Evolutionary conservation across 441 rosid genomes (phyloP).

Genomic region (Populus hybrid): DNA sequence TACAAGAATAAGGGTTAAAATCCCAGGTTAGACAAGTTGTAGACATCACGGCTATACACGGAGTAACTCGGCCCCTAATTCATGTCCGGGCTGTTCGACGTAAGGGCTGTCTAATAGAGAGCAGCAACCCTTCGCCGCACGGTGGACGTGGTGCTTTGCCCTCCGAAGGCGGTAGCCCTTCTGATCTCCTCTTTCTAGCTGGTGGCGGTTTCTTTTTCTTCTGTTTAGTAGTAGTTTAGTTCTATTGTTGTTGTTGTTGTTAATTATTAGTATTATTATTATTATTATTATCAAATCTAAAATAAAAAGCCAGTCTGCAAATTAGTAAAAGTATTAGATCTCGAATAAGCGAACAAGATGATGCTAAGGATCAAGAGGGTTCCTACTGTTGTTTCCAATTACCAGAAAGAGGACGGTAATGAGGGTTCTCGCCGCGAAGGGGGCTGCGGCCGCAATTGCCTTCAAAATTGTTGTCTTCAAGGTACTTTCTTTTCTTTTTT

Average conservation of each 20-base stretch:
- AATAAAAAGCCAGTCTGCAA: not conserved
- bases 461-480: conserved; percentile 62
- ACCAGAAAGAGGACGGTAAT: conserved; percentile 67
- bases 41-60: conserved; percentile 94
- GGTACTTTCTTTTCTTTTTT: conserved; percentile 34
- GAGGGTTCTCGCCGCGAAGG: conserved; percentile 42
- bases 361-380: conserved; percentile 74
- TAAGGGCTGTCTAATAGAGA: conserved; percentile 68
- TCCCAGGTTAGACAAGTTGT: conserved; percentile 54
- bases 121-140: conserved; percentile 95
- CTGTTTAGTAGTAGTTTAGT: conserved; percentile 14
- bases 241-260: too few relatives aligned
- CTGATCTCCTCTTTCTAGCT: conserved; percentile 98
- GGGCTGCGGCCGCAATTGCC: conserved; percentile 88
- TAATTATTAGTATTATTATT: not conserved
- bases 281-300: not conserved
- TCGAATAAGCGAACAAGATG: conserved; percentile 8
- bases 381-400: conserved; percentile 81
- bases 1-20: conserved; percentile 27
- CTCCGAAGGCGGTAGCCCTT: conserved; percentile 99
- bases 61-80: conserved; percentile 46
- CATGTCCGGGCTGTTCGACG: conserved; percentile 86
- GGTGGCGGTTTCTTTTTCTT: conserved; percentile 67
- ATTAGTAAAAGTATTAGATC: conserved; percentile 31
- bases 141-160: conserved; percentile 99